Evolutionary conservation across 2,329 filamentous ascomycete genomes (phyloP), one percentile per base, ranked within the genome.

Genomic region (Fusarium fujikuroi): DNA sequence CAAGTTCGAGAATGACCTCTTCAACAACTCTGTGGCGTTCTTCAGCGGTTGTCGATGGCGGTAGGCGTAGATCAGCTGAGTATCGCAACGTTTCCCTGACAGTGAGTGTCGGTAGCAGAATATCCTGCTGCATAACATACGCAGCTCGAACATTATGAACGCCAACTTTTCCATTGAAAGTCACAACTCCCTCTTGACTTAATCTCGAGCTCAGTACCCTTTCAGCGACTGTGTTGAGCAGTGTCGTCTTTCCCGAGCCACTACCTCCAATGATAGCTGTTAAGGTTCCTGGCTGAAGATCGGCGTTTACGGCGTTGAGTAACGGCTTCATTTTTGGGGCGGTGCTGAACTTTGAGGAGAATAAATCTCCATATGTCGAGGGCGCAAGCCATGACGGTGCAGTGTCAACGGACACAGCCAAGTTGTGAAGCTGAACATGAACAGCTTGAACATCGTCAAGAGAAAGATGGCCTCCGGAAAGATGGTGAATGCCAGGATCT

Each of bases 61-160:
- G 91, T 1, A 95, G 83, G 32, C 92, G 88, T 61, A 95, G 81
- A 76, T 93, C 89, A 5, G 93, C 93, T 5, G 92, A 90, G 79
- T 94, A 95, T 63, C 84, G 87, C 28, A 95, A 81, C 0, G 93
- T 95, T 79, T 95, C 93, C 42, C 92, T 86, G 16, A 95, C 92
- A 0, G 92, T 95, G 66, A 95, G 82, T 0, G 91, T 92, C 1
- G 92, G 91, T 2, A 94, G 84, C 2, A 95, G 83, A 19, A 94
- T 87, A 77, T 95, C 93, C 75, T 94, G 91, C 78, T 95, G 92
- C 86, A 92, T 92, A 25, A 93, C 92, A 83, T 94, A 93, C 56
- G 91, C 88, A 79, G 91, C 88, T 58, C 91, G 83, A 52, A 92
- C 83, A 63, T 83, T 84, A 32, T 87, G 83, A 9, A 90, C 84